phyloP scores from a whole-genome alignment of 768 basidiomycete species.

The Russula earlei region DNA sequence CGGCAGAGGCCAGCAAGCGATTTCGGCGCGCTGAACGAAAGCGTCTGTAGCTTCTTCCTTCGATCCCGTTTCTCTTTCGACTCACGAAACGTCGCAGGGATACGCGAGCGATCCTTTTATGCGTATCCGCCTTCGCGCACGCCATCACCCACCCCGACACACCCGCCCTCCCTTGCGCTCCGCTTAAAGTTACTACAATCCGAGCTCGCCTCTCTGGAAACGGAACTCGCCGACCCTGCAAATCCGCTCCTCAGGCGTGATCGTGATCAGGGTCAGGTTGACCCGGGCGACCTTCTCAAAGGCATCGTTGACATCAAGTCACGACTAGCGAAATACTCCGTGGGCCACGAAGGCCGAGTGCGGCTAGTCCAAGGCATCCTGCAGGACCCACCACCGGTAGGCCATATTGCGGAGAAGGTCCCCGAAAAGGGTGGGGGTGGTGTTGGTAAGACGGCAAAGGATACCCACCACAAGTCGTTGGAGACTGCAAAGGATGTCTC shows the following conservation, averaged over 20 bases:
- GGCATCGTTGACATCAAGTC: slow-evolving; percentile 69
- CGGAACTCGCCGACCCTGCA: slow-evolving; percentile 71
- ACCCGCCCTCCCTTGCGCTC: slow-evolving; percentile 25
- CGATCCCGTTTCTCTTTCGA: background rate
- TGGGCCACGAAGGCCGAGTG: slow-evolving; percentile 56
- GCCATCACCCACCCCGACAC: slow-evolving; percentile 36
- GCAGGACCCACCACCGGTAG: slow-evolving; percentile 28
- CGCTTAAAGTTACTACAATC: slow-evolving; percentile 54
- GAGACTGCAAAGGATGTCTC: slow-evolving; percentile 42
- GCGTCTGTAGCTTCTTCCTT: slow-evolving; percentile 24
- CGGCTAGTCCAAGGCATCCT: slow-evolving; percentile 53
- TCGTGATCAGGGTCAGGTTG: slow-evolving; percentile 48
- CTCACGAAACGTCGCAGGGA: slow-evolving; percentile 31
- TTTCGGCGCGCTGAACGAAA: slow-evolving; percentile 67
- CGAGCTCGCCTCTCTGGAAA: slow-evolving; percentile 74
- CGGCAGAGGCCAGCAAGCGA: slow-evolving; percentile 58
- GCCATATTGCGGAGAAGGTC: slow-evolving; percentile 2
- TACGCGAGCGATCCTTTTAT: slow-evolving; percentile 45
- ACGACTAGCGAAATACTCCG: slow-evolving; percentile 56
- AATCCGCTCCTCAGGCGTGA: slow-evolving; percentile 58
- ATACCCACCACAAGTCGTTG: slow-evolving; percentile 4
- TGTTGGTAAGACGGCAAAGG: slow-evolving; percentile 3
- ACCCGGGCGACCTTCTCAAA: slow-evolving; percentile 67
- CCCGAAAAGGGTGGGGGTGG: slow-evolving; percentile 18
- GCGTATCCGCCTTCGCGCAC: slow-evolving; percentile 61